Conservation (phyloP, 225 moss, liverwort and hornwort species). For the Rhytidiadelphus loreus region DNA sequence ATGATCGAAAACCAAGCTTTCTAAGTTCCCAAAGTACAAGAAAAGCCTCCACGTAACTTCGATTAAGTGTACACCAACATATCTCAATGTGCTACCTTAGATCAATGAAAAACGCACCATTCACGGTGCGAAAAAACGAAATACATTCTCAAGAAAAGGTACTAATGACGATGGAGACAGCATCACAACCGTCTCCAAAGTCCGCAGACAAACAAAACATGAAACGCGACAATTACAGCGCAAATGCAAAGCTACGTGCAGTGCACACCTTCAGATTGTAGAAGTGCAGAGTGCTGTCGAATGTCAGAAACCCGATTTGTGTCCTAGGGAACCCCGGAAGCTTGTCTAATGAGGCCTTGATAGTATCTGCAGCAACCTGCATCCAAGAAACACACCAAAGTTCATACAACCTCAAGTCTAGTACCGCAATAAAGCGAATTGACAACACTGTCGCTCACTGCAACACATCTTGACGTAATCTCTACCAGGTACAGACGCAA, state of each 20-base stretch:
- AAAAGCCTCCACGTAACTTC: neutral
- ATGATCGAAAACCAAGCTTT: neutral
- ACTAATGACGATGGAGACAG: too few relatives aligned
- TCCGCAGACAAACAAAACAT: neutral
- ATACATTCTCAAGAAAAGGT: neutral
- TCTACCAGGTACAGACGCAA: neutral
- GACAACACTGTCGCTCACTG: neutral
- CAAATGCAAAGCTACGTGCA: neutral
- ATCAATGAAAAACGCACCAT: neutral
- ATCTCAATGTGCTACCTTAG: neutral
- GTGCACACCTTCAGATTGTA: slow-evolving; percentile 74
- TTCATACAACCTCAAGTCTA: neutral
- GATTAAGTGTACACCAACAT: neutral
- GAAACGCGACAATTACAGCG: too few relatives aligned
- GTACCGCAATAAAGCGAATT: neutral
- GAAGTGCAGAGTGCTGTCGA: slow-evolving; percentile 89
- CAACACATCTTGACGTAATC: neutral
- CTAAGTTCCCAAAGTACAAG: neutral
- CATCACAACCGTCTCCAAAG: neutral
- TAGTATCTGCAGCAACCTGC: slow-evolving; percentile 86
- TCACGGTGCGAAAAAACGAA: neutral
- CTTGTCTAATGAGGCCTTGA: slow-evolving; percentile 73
- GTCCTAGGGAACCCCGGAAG: slow-evolving; percentile 83
- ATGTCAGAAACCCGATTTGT: slow-evolving; percentile 90
- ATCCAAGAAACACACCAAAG: neutral